Conservation (phyloP, 2,329 filamentous ascomycete species). For the Sporothrix brunneoviolacea region DNA sequence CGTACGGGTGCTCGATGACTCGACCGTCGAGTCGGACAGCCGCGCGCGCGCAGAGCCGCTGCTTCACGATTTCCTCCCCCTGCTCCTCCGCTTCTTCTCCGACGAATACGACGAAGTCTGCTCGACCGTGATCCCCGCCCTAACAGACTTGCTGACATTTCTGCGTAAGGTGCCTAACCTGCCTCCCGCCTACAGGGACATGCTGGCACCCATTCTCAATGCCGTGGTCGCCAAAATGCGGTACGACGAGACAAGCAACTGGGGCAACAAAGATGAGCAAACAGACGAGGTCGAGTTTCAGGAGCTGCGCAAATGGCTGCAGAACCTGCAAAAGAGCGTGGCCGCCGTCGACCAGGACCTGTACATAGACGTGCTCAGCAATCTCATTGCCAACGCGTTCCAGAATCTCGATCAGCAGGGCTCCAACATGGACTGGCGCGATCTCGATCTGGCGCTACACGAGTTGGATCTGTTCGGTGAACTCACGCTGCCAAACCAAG, state of each 20-base stretch:
- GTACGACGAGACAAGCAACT: conserved; percentile 88
- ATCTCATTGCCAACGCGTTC: conserved; percentile 82
- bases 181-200: conserved; percentile 68
- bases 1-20: conserved; percentile 74
- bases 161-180: conserved; percentile 73
- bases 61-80: conserved; percentile 75
- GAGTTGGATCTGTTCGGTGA: conserved; percentile 97
- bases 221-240: conserved; percentile 94
- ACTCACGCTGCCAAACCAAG: conserved; percentile 80
- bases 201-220: conserved; percentile 82
- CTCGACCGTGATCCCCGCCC: conserved; percentile 86
- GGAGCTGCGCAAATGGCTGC: conserved; percentile 82
- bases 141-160: conserved; percentile 88
- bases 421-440: conserved; percentile 80
- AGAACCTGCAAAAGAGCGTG: conserved; percentile 86
- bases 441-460: conserved; percentile 85
- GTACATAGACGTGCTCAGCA: conserved; percentile 83
- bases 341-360: conserved; percentile 81
- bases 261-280: conserved; percentile 90
- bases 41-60: conserved; percentile 72
- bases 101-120: conserved; percentile 98
- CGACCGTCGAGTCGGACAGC: conserved; percentile 52
- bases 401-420: conserved; percentile 68
- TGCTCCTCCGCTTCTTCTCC: conserved; percentile 87
- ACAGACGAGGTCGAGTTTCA: conserved; percentile 97